These are phyloP conservation scores for Quercus dentata DNA, from an alignment of 306 rosid genomes.

Conservation along the genomic window DNA sequence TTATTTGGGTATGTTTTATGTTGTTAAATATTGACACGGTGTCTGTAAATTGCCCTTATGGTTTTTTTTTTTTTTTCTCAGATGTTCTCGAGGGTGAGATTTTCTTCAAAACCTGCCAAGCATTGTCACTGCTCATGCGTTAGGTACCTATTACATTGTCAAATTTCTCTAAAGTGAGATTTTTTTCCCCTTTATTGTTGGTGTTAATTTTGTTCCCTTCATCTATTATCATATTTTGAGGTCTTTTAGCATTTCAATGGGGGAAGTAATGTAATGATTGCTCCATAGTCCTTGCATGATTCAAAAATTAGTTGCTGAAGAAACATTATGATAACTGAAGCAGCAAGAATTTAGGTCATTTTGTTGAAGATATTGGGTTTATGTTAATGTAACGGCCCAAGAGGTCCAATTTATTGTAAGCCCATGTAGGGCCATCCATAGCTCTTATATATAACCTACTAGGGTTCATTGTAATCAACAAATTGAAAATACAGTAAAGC, in stretches of 20 bases:
- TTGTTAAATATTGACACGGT: conserved; percentile 7
- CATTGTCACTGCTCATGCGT: conserved; percentile 82
- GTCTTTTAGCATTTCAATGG: neutral
- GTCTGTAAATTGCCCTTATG: conserved; percentile 8
- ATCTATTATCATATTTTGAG: neutral
- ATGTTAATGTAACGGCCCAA: too few species aligned
- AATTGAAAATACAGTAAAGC: too few species aligned
- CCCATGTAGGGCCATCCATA: too few species aligned
- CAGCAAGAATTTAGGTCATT: neutral
- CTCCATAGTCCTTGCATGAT: neutral
- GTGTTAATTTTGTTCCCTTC: neutral
- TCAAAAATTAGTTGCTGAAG: neutral
- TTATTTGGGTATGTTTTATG: neutral
- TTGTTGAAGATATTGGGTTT: too few species aligned
- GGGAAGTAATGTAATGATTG: neutral
- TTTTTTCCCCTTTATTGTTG: neutral
- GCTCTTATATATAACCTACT: too few species aligned
- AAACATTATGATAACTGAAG: neutral
- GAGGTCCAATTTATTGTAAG: too few species aligned
- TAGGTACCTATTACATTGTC: conserved; percentile 48
- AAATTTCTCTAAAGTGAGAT: conserved; percentile 4
- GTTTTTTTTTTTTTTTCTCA: conserved; percentile 32
- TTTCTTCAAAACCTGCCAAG: conserved; percentile 96
- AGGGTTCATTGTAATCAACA: too few species aligned
- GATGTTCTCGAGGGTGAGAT: conserved; percentile 93